Base-by-base conservation (phyloP, 148 eudicot genomes). In the Dianthus caryophyllus region DNA sequence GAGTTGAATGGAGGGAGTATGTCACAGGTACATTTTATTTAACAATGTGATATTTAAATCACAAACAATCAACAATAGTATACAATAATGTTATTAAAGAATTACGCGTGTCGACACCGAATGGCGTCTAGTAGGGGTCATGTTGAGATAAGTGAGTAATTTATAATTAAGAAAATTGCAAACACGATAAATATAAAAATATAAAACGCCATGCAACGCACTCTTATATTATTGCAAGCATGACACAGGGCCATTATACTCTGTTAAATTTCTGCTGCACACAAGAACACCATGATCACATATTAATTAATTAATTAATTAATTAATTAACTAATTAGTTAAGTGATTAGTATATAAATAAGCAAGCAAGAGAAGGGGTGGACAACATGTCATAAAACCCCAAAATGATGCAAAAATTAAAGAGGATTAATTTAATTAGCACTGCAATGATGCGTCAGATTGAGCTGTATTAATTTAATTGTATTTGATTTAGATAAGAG, bases 171-270 rank as follows among this genome's bases (percentile, higher is more conserved):
- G 3, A 33, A 33, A 33, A 41, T 41, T 6, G 6, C 6, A 41
- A 41, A 41, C 44, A 2, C 38, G 4, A 33, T 33, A 33, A 7
- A 33, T 33, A 2, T 33, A 33, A 33, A 33, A 33, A 33, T 2
- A 73, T 51, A 50, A 73, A 15, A 66, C 17, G 61, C 58, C 66
- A 73, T 30, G 56, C 43, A 50, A 73, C 53, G n/a, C 58, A 66
- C 33, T 61, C 7, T 3, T 2, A 33, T 2, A n/a, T 22, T 56
- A 65, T 38, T 49, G 76, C 66, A 66, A 59, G 66, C 33, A 62
- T 65, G 65, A 59, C 33, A 68, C 52, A 30, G 10, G n/a, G 67
- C 22, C 47, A 41, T 41, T 41, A 41, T 9, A 7, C 3, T 33
- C 38, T 33, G 38, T 7, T 54, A 71, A 26, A 30, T 38, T 48